phyloP scores from a whole-genome alignment of 139 green algal species.

The Trebouxia sp. region DNA sequence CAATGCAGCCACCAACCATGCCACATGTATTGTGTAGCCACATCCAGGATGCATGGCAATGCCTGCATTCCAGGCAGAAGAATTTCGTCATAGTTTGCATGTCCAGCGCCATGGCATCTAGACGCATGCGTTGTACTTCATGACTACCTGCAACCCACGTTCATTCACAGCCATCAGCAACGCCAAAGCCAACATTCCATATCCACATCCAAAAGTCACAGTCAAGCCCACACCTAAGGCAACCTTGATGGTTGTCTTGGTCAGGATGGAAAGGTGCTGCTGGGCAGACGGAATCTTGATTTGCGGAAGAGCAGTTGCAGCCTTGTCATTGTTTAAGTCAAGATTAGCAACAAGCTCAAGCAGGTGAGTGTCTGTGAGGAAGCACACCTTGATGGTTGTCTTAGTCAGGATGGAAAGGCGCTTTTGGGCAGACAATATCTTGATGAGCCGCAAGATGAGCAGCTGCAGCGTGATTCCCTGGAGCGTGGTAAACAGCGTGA shows the following conservation, averaged over 20 bases:
- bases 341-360: neutral
- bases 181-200: too few species aligned
- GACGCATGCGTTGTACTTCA: too few species aligned
- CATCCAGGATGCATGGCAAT: too few species aligned
- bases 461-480: slow-evolving; percentile 22
- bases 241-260: neutral
- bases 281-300: neutral
- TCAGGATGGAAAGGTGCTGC: neutral
- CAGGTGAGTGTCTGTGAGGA: too few species aligned
- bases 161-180: too few species aligned
- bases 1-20: too few species aligned
- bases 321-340: neutral
- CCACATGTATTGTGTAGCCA: too few species aligned
- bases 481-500: slow-evolving; percentile 16
- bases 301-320: neutral
- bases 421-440: slow-evolving; percentile 22
- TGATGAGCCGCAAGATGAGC: slow-evolving; percentile 1
- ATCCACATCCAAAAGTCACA: neutral
- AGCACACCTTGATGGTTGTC: neutral
- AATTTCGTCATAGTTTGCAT: too few species aligned
- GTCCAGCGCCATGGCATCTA: too few species aligned
- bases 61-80: too few species aligned
- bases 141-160: too few species aligned
- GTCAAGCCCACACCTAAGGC: neutral
- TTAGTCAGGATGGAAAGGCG: slow-evolving; percentile 24